Evolutionary conservation across 2,329 filamentous ascomycete species (phyloP).

Genomic region (Xylariaceae sp.): DNA sequence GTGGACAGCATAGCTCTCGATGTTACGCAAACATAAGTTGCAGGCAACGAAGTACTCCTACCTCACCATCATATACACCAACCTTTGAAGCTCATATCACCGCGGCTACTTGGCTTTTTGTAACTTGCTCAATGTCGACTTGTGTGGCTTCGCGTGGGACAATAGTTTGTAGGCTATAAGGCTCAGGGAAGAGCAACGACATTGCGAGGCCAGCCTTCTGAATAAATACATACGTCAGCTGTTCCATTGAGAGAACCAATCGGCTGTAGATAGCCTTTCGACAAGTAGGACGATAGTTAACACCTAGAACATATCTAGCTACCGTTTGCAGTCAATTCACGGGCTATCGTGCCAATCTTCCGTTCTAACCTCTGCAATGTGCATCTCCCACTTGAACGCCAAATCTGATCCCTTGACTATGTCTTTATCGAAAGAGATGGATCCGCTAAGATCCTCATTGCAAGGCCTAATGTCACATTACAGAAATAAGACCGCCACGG

Average conservation of each 20-base stretch:
- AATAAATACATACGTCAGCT: conserved; percentile 13
- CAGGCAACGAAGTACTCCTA: no score
- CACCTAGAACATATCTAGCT: conserved; percentile 14
- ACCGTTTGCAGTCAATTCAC: conserved; percentile 20
- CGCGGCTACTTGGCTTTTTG: conserved; percentile 30
- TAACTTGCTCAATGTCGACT: conserved; percentile 32
- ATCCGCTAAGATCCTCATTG: no score
- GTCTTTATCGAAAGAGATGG: no score
- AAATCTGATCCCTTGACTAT: conserved; percentile 26
- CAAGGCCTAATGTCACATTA: no score
- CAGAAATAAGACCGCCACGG: no score
- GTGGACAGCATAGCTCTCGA: conserved; percentile 41
- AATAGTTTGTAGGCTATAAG: conserved; percentile 23
- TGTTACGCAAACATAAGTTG: no score
- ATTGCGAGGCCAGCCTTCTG: conserved; percentile 28
- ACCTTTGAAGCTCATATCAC: conserved; percentile 31
- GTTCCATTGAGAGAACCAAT: no score
- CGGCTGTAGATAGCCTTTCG: no score
- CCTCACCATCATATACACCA: conserved; percentile 31
- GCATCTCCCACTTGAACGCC: conserved; percentile 32
- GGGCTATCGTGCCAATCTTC: conserved; percentile 27
- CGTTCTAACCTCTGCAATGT: no score
- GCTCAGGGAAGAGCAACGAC: conserved; percentile 25
- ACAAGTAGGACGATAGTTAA: no score
- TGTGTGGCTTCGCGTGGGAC: conserved; percentile 29